phyloP scores from a whole-genome alignment of 2,329 filamentous ascomycete genomes.

The Scolecobasidium constrictum region DNA sequence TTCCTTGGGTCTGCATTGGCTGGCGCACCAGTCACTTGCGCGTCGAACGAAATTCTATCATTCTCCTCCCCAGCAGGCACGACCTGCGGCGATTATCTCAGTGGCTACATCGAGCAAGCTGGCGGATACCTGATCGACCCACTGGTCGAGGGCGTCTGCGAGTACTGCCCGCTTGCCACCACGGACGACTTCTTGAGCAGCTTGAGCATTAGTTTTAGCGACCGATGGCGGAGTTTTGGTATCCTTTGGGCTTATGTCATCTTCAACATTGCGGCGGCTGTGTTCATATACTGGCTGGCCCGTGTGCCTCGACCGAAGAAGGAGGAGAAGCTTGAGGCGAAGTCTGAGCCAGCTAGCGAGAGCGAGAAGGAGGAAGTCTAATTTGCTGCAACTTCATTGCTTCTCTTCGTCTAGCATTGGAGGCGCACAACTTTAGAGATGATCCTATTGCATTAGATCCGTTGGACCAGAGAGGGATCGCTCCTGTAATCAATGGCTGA shows the following conservation, averaged over 20 bases:
- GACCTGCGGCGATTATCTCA: not conserved
- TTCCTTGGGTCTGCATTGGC: slow-evolving; percentile 59
- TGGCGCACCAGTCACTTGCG: slow-evolving; percentile 41
- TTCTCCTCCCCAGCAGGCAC: not conserved
- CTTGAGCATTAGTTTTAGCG: not conserved
- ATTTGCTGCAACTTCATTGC: too few relatives aligned
- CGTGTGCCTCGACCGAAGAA: slow-evolving; percentile 34
- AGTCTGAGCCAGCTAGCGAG: too few relatives aligned
- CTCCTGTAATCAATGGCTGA: too few relatives aligned
- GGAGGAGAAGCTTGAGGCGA: slow-evolving; percentile 9
- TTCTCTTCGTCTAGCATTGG: too few relatives aligned
- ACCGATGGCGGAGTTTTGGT: not conserved
- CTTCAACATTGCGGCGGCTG: slow-evolving; percentile 34
- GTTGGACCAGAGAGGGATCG: too few relatives aligned
- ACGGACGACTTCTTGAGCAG: not conserved
- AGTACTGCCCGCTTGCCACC: not conserved
- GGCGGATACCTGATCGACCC: not conserved
- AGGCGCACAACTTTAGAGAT: too few relatives aligned
- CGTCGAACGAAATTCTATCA: not conserved
- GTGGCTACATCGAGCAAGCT: not conserved
- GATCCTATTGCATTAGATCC: too few relatives aligned
- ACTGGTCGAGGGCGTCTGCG: not conserved
- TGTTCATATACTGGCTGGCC: slow-evolving; percentile 37
- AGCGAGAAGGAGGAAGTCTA: too few relatives aligned
- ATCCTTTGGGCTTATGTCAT: slow-evolving; percentile 42